A percentile compares a stretch with the other conserved stretches of the same genome.
Evolutionary conservation across 2,329 filamentous ascomycete genomes (phyloP).

Genomic region (Pleomassaria siparia): DNA sequence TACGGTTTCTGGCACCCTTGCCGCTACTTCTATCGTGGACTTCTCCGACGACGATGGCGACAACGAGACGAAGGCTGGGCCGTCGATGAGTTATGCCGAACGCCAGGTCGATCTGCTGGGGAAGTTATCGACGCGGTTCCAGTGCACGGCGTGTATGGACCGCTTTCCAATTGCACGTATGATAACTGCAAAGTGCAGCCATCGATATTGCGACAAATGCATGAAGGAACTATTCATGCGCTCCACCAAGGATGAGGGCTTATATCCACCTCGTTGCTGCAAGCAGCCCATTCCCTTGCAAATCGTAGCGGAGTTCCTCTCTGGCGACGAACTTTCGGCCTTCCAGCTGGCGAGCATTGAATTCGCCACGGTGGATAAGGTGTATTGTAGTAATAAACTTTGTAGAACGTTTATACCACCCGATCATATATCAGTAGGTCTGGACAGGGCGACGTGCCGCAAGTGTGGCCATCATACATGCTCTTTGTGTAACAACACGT

Average conservation of each 20-base stretch:
- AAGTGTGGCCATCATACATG: constrained; percentile 16
- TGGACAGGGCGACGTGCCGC: constrained; percentile 11
- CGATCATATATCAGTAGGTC: constrained; percentile 6
- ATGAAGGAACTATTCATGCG: constrained; percentile 19
- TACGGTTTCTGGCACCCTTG: neutral
- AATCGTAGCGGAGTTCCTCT: constrained; percentile 55
- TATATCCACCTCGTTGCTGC: constrained; percentile 18
- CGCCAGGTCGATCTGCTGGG: constrained; percentile 13
- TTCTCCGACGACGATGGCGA: constrained; percentile 15
- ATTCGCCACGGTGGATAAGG: constrained; percentile 7
- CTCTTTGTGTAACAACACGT: constrained; percentile 15
- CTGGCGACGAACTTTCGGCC: constrained; percentile 6
- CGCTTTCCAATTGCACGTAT: constrained; percentile 1
- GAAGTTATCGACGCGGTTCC: constrained; percentile 12
- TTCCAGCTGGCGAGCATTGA: constrained; percentile 14
- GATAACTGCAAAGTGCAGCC: constrained; percentile 9
- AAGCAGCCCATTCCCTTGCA: constrained; percentile 10
- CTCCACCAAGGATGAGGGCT: constrained; percentile 15
- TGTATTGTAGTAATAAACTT: constrained; percentile 18
- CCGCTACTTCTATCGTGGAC: constrained; percentile 7
- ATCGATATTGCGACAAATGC: constrained; percentile 21
- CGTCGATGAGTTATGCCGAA: constrained; percentile 14
- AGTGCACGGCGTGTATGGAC: constrained; percentile 17
- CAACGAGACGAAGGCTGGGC: constrained; percentile 18
- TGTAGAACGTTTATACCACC: constrained; percentile 18